Base-by-base conservation (phyloP, 2,329 filamentous ascomycete genomes). In the Scleromitrula shiraiana region DNA sequence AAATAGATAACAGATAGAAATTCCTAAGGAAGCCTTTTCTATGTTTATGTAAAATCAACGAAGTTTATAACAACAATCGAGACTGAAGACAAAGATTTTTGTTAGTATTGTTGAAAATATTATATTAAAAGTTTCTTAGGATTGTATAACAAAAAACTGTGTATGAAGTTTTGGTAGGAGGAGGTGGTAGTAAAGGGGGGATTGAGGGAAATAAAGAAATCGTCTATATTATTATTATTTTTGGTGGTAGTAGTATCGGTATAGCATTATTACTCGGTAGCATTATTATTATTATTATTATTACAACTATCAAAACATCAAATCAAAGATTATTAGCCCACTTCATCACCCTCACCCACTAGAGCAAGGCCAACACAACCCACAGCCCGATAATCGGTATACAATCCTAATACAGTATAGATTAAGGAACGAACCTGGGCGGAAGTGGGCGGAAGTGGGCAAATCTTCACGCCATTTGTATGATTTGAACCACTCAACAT, bases 101-200 rank as follows among this genome's bases (percentile, higher is more conserved):
- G 10, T 45, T 47, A 41, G 37, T 41, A 47, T 41, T 47, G 45
- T 47, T 47, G 17, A 23, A 22, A 14, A 38, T 38, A 12, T 27
- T 7, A 12, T 27, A 44, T 17, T 35, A 43, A 5, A 3, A 24
- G 14, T 27, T 27, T 7, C 7, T 6, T 27, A 27, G 41, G 24
- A 36, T 40, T n/a, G 30, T 8, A 39, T 22, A 24, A 23, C 17
- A 36, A 9, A 19, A 10, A 14, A 30, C 29, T 9, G n/a, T n/a
- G n/a, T n/a, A n/a, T n/a, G n/a, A n/a, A 30, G n/a, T 24, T 2
- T 9, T 30, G n/a, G 5, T 6, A 39, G 2, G 17, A 17, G n/a
- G n/a, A 29, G 7, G 10, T 24, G 17, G 22, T n/a, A 17, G 26
- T 22, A 32, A 19, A 20, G 19, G n/a, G 17, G 9, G 17, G n/a